Base-by-base conservation (phyloP, 352 stramenopile genomes). In the Thalassiosira mediterranea region DNA sequence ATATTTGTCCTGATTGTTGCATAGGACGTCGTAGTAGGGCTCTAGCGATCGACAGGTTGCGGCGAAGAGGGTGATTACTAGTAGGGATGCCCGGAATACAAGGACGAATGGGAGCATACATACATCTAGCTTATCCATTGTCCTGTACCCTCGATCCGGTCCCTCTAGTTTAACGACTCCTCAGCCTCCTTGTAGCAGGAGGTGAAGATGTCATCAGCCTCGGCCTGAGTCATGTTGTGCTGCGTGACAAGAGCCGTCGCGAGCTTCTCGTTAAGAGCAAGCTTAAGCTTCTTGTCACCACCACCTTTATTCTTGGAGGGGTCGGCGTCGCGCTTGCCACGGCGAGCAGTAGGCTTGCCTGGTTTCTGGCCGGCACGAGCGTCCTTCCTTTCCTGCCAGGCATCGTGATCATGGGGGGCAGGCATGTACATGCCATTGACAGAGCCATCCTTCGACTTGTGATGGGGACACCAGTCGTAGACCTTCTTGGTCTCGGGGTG, bases 361-460 rank as follows among this genome's bases (percentile, higher is more conserved):
- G 34, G 7, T 42, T 42, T 42, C 7, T 7, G 7, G 7, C 13
- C 34, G 34, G 34, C 34, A n/a, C n/a, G n/a, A n/a, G n/a, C 11
- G 0, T 29, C 52, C 28, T 61, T 61, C 4, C 21, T 17, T 34
- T 61, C 3, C 15, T 32, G 21, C 56, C 31, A 65, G 2, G 17
- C 56, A 28, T 65, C 56, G 28, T 65, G 56, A 25, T 65, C n/a
- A 21, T 65, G 56, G 48, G 29, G 37, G 15, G 3, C 1, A 2
- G 13, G 4, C 56, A 65, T 65, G 34, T 65, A 65, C 2, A 65
- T 46, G 23, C 56, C 56, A 46, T 65, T 65, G 15, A 52, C 42
- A 25, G 32, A 37, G 31, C 56, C 32, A 51, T 65, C 56, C 10
- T 65, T 65, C 15, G 56, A 65, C n/a, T 46, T 65, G 34, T 65